These are phyloP conservation scores for Sarocladium strictum DNA, from an alignment of 2,329 filamentous ascomycete species.

Conservation along the genomic window DNA sequence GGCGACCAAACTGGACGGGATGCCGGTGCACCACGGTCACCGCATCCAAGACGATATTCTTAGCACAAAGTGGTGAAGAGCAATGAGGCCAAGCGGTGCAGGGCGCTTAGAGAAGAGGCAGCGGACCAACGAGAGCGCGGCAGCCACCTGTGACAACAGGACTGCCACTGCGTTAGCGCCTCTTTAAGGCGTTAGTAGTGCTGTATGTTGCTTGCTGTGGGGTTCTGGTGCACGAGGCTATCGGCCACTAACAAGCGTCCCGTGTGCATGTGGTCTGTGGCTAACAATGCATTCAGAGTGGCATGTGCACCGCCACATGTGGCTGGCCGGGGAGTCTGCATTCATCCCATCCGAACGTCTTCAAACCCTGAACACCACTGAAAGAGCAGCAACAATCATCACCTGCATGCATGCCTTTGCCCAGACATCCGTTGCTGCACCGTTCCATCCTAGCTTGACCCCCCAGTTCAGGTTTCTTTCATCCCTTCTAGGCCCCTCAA, in stretches of 20 bases:
- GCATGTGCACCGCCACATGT: neutral
- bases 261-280: neutral
- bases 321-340: neutral
- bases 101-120: slow-evolving; percentile 5
- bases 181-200: neutral
- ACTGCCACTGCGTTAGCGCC: slow-evolving; percentile 4
- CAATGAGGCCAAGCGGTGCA: slow-evolving; percentile 2
- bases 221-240: neutral
- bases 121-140: slow-evolving; percentile 8
- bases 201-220: neutral
- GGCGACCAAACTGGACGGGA: neutral
- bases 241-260: slow-evolving; percentile 1
- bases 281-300: too few relatives aligned
- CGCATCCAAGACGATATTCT: slow-evolving; percentile 1
- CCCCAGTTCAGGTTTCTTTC: neutral
- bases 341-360: neutral
- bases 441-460: neutral
- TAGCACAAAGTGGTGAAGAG: slow-evolving; percentile 5
- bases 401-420: neutral
- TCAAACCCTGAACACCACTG: too few relatives aligned
- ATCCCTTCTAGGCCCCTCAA: neutral
- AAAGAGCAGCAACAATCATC: neutral
- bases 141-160: slow-evolving; percentile 6
- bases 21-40: neutral
- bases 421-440: slow-evolving; percentile 2